Base-by-base conservation (phyloP, 345 rosid genomes). In the Euphorbia tirucalli region DNA sequence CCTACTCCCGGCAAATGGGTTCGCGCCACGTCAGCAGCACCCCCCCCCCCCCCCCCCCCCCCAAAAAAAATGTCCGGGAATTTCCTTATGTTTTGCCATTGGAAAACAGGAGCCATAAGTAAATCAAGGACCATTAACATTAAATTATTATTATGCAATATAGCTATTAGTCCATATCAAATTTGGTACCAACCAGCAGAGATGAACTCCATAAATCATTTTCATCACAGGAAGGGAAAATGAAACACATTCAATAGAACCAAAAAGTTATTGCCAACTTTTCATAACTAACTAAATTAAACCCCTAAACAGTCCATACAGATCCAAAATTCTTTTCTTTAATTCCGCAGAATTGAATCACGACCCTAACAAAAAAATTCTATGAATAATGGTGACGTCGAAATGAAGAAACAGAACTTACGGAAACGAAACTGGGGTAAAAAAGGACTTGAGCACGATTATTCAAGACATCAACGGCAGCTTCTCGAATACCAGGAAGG, bases 401-500 rank as follows among this genome's bases (percentile, higher is more conserved):
- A 56, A 56, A 56, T 9, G 60, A 32, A 16, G 9, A n/a, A 55
- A 16, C 71, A 59, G 25, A 30, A 19, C 93, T 79, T 86, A 91
- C 98, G 56, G 78, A 75, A 56, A 91, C 88, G 35, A 79, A 85
- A 39, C 8, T 81, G 3, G 91, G 89, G 70, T 87, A 87, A 79
- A 84, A 93, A 61, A 81, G 48, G 65, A 93, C 93, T 79, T 81
- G 93, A 39, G 93, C 94, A 28, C 80, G 81, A 66, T 85, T 80
- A 35, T 88, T 91, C 66, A 93, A 44, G 24, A 91, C 91, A 73
- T 93, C 98, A 19, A 93, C 87, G 7, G 78, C 84, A 19, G 96
- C 96, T 55, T 93, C 93, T 11, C 77, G 81, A 7, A 91, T 90
- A 5, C 98, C 98, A 0, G 94, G 85, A n/a, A 93, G 91, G 69